phyloP scores from a whole-genome alignment of 345 rosid genomes.

The Euphorbia pulcherrima region DNA sequence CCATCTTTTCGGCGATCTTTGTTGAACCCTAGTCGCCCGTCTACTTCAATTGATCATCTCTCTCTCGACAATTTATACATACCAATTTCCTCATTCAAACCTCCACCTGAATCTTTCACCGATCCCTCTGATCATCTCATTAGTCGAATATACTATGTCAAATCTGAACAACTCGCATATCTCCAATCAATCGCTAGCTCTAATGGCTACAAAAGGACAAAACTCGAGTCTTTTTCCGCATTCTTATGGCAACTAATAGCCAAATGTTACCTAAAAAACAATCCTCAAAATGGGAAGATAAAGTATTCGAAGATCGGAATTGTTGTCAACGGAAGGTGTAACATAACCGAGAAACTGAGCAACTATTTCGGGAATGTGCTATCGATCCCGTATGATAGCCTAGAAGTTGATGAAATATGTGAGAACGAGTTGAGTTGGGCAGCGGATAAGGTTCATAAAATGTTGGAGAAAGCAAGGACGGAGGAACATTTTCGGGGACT shows the following conservation, averaged over 20 bases:
- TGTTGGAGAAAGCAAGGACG: slow-evolving; percentile 34
- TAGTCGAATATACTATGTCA: slow-evolving; percentile 56
- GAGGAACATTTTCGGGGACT: slow-evolving; percentile 64
- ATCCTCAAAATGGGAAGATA: neutral
- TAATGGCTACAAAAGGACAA: slow-evolving; percentile 38
- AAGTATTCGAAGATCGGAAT: slow-evolving; percentile 48
- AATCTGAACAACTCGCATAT: slow-evolving; percentile 26
- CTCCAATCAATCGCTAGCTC: slow-evolving; percentile 46
- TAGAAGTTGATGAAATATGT: slow-evolving; percentile 28
- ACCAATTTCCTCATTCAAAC: slow-evolving; percentile 40
- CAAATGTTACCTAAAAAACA: slow-evolving; percentile 9
- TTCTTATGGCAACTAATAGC: slow-evolving; percentile 69
- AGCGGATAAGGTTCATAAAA: slow-evolving; percentile 48
- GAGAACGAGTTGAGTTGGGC: slow-evolving; percentile 47
- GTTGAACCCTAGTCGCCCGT: slow-evolving; percentile 50
- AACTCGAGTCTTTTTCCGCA: slow-evolving; percentile 63
- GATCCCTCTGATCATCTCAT: slow-evolving; percentile 25
- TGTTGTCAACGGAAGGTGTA: slow-evolving; percentile 63
- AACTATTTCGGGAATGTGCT: slow-evolving; percentile 65
- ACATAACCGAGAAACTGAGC: slow-evolving; percentile 27
- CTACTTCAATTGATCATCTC: slow-evolving; percentile 27
- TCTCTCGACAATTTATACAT: slow-evolving; percentile 46
- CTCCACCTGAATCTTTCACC: slow-evolving; percentile 23
- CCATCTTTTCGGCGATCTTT: slow-evolving; percentile 67
- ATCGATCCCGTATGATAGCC: slow-evolving; percentile 50